Evolutionary conservation across 345 rosid genomes (phyloP).

Genomic region (Physaria fendleri): DNA sequence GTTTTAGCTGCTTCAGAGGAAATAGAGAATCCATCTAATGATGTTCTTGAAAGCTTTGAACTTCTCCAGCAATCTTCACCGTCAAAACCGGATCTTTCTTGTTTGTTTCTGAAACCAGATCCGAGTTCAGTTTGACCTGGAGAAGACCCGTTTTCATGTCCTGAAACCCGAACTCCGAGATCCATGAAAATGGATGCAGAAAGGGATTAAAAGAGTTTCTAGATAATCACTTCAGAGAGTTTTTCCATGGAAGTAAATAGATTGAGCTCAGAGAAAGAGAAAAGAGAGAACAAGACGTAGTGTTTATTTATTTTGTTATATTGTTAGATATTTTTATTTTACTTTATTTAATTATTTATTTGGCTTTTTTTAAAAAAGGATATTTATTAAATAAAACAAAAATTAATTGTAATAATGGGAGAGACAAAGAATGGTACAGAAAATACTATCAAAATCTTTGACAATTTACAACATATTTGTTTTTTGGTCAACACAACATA

Average conservation of each 20-base stretch:
- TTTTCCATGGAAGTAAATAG: slow-evolving; percentile 35
- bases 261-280: slow-evolving; percentile 30
- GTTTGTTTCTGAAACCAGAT: slow-evolving; percentile 39
- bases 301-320: slow-evolving; percentile 26
- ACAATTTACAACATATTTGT: slow-evolving; percentile 27
- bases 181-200: slow-evolving; percentile 42
- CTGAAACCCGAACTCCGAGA: slow-evolving; percentile 48
- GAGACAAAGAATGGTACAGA: slow-evolving; percentile 34
- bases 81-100: slow-evolving; percentile 40
- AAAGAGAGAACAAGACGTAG: slow-evolving; percentile 8
- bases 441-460: slow-evolving; percentile 30
- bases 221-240: slow-evolving; percentile 28
- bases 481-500: too few species aligned
- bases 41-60: slow-evolving; percentile 37
- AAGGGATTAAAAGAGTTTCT: slow-evolving; percentile 19
- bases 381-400: slow-evolving; percentile 6
- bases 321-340: slow-evolving; percentile 13
- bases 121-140: slow-evolving; percentile 34
- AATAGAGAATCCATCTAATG: slow-evolving; percentile 27
- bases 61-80: slow-evolving; percentile 42
- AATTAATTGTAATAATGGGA: slow-evolving; percentile 4
- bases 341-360: not conserved
- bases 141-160: slow-evolving; percentile 38
- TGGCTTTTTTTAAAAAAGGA: not conserved
- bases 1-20: slow-evolving; percentile 22